Conservation (phyloP, 2,329 filamentous ascomycete species). For the Xylariaceae sp. region DNA sequence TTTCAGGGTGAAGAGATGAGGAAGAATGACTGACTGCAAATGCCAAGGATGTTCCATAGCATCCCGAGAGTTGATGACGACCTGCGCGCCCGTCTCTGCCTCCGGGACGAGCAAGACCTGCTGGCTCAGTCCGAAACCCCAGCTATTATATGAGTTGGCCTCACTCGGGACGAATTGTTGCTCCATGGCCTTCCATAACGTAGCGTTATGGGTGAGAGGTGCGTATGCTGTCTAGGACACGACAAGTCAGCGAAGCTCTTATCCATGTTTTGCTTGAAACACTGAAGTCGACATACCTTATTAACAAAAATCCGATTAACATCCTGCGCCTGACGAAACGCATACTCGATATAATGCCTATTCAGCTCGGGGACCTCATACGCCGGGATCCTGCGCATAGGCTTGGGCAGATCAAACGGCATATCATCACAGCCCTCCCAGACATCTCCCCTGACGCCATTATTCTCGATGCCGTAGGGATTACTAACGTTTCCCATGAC, state of each 20-base stretch:
- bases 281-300: conserved; percentile 24
- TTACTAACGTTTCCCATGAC: conserved; percentile 28
- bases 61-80: conserved; percentile 36
- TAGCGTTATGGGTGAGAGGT: conserved; percentile 31
- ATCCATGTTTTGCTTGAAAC: too few relatives aligned
- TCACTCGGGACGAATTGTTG: conserved; percentile 27
- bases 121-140: conserved; percentile 34
- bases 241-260: background rate
- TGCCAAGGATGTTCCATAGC: conserved; percentile 39
- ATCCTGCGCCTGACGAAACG: conserved; percentile 34
- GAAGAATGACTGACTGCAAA: conserved; percentile 29
- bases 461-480: conserved; percentile 31
- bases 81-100: conserved; percentile 30
- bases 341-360: conserved; percentile 33
- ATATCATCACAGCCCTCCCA: conserved; percentile 35
- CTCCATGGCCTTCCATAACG: conserved; percentile 33
- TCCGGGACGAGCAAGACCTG: conserved; percentile 35
- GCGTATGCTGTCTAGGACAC: conserved; percentile 31
- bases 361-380: conserved; percentile 31
- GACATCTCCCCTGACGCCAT: conserved; percentile 26
- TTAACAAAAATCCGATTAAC: conserved; percentile 37
- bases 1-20: too few relatives aligned
- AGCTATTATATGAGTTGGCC: conserved; percentile 33
- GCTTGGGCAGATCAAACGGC: conserved; percentile 33
- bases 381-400: conserved; percentile 29